Base-by-base conservation (phyloP, 148 eudicot genomes). In the Persicaria tinctoria region DNA sequence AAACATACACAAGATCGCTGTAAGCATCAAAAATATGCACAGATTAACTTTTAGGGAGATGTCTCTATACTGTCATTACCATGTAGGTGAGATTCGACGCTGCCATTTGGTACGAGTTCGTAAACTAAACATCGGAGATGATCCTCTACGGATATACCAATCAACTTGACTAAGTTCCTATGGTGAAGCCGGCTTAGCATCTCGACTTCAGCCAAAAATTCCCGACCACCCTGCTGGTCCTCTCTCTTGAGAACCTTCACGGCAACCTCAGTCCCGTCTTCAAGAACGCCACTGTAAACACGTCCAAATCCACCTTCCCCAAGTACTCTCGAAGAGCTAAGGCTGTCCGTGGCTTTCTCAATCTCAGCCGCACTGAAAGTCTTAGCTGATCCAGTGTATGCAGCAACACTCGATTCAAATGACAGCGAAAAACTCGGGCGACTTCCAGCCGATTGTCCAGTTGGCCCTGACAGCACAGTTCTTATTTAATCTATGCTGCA, bases 271-370 rank as follows among this genome's bases (percentile, higher is more conserved):
- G 90, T 87, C 74, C 91, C 93, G 66, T 91, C 97, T 79, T 85
- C 97, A 54, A 93, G 86, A 62, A 82, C 77, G 46, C 97, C 98
- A 51, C 88, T 75, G 71, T 89, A 88, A 75, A 93, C 98, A 74
- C 82, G 90, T 50, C 98, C 98, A 81, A 93, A 93, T 5, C 98
- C 98, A 70, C 98, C 98, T 83, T 93, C 98, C 64, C 98, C 98
- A 3, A 93, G 78, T 72, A 91, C 74, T 80, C 84, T 87, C 27
- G 83, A 74, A 16, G 83, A 82, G 75, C 77, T 83, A 68, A 93
- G 89, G 82, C 81, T 83, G 77, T 89, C 93, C 1, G 98, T 93
- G 47, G 98, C 98, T 68, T 74, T 84, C 81, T 89, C 85, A 49
- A 93, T 82, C 69, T 93, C 93, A 74, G 68, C 82, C 51, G 86